Evolutionary conservation across 208 protist species (phyloP).

Genomic region (Crithidia sp.): DNA sequence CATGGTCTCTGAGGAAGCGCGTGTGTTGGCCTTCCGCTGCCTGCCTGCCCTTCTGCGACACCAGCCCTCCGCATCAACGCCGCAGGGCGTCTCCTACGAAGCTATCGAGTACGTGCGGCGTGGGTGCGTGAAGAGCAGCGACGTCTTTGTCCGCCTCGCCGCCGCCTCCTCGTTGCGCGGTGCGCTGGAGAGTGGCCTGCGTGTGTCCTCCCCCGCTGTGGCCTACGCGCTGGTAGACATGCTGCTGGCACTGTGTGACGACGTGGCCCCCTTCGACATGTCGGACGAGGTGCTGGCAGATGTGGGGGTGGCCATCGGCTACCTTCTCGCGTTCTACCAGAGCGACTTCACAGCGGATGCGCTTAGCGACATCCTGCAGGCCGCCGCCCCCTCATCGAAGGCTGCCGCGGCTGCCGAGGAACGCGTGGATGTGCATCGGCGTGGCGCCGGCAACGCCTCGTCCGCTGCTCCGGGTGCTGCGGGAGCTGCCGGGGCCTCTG

Average conservation of each 20-base stretch:
- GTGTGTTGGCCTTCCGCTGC: conserved; percentile 46
- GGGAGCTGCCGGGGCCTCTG: background rate
- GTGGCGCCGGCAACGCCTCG: background rate
- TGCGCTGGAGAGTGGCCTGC: conserved; percentile 39
- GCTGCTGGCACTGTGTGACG: conserved; percentile 33
- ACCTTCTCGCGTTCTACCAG: conserved; percentile 50
- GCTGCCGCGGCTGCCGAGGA: conserved; percentile 15
- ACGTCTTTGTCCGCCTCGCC: conserved; percentile 38
- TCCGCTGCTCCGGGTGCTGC: background rate
- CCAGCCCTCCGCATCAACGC: conserved; percentile 9
- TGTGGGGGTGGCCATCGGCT: conserved; percentile 48
- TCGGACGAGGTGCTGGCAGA: conserved; percentile 36
- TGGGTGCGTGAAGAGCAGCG: conserved; percentile 21
- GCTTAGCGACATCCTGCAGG: conserved; percentile 26
- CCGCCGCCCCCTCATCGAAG: conserved; percentile 15
- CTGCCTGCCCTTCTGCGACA: conserved; percentile 41
- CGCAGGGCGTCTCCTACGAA: conserved; percentile 25
- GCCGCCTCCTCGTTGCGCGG: conserved; percentile 37
- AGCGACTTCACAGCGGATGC: conserved; percentile 34
- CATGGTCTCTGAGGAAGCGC: conserved; percentile 39
- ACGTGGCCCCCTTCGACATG: conserved; percentile 23
- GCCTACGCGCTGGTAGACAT: conserved; percentile 32
- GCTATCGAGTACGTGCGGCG: conserved; percentile 48
- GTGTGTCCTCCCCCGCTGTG: conserved; percentile 23
- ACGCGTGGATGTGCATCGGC: conserved; percentile 16